Evolutionary conservation across 352 stramenopile species (phyloP).

Genomic region (Pythium insidiosum): DNA sequence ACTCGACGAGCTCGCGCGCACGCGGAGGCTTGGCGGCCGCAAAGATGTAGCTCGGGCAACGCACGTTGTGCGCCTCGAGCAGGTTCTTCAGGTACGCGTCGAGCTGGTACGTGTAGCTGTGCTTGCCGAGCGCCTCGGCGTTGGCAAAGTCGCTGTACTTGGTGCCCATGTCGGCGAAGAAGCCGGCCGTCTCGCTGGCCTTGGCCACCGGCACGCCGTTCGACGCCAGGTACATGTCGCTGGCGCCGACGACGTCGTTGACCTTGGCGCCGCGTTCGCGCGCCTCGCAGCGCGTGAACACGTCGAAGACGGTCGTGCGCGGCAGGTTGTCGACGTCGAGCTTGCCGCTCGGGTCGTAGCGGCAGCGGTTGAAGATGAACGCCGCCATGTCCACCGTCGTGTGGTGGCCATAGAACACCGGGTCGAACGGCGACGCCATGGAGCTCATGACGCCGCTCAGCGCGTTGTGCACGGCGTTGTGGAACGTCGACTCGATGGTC

Average conservation of each 20-base stretch:
- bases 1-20: background rate
- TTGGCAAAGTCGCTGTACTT: slow-evolving; percentile 3
- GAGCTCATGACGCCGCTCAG: background rate
- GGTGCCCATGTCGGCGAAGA: background rate
- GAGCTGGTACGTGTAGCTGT: slow-evolving; percentile 1
- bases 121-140: background rate
- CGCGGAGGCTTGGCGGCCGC: background rate
- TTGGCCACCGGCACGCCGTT: background rate
- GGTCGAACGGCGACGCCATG: slow-evolving; percentile 1
- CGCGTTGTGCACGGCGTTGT: slow-evolving; percentile 1
- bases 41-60: slow-evolving; percentile 11
- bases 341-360: background rate
- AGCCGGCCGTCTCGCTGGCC: background rate
- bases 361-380: slow-evolving; percentile 3
- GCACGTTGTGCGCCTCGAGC: slow-evolving; percentile 3
- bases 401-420: slow-evolving; percentile 3
- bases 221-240: background rate
- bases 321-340: background rate
- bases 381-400: background rate
- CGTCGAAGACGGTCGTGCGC: background rate
- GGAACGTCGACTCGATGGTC: background rate
- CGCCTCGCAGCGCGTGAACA: background rate
- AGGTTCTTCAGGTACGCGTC: background rate
- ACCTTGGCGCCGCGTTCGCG: background rate
- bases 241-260: background rate